phyloP scores from a whole-genome alignment of 1,139 yeast genomes.

The Debaryomyces sp. region DNA sequence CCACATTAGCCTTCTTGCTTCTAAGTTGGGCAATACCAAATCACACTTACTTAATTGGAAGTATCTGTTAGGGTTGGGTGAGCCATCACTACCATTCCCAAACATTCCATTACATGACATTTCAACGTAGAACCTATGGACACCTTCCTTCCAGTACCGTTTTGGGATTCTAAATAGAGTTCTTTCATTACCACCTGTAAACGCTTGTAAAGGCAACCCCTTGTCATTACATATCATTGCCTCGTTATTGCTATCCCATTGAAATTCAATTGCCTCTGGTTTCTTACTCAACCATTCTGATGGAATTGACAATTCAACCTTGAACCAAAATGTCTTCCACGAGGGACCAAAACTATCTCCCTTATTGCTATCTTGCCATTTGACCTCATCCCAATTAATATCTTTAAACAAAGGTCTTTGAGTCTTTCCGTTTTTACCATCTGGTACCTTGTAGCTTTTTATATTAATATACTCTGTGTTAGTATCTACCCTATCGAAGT shows the following conservation, averaged over 20 bases:
- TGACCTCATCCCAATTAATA: conserved; percentile 42
- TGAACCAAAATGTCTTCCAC: conserved; percentile 97
- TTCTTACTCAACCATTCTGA: conserved; percentile 53
- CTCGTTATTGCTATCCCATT: conserved; percentile 89
- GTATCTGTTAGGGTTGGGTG: conserved; percentile 66
- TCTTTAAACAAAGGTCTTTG: conserved; percentile 78
- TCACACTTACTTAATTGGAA: conserved; percentile 73
- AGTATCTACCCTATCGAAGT: conserved; percentile 54
- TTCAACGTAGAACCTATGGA: conserved; percentile 70
- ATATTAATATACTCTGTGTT: conserved; percentile 47
- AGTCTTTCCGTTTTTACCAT: conserved; percentile 43
- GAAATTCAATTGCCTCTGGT: conserved; percentile 58
- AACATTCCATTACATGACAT: conserved; percentile 95
- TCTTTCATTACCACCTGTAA: conserved; percentile 85
- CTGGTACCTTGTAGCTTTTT: conserved; percentile 68
- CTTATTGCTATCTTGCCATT: conserved; percentile 62
- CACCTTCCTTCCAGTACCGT: conserved; percentile 42
- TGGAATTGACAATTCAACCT: conserved; percentile 65
- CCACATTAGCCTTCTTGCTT: conserved; percentile 73
- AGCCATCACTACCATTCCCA: conserved; percentile 71
- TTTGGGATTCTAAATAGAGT: conserved; percentile 71
- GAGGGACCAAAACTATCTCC: conserved; percentile 91
- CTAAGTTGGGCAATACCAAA: conserved; percentile 76
- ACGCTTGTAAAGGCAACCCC: conserved; percentile 78
- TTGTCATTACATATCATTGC: conserved; percentile 71